Percentiles rank a stretch among this genome's conserved stretches.
Conservation (phyloP, 108 stramenopile genomes). For the Hondaea fermentalgiana region DNA sequence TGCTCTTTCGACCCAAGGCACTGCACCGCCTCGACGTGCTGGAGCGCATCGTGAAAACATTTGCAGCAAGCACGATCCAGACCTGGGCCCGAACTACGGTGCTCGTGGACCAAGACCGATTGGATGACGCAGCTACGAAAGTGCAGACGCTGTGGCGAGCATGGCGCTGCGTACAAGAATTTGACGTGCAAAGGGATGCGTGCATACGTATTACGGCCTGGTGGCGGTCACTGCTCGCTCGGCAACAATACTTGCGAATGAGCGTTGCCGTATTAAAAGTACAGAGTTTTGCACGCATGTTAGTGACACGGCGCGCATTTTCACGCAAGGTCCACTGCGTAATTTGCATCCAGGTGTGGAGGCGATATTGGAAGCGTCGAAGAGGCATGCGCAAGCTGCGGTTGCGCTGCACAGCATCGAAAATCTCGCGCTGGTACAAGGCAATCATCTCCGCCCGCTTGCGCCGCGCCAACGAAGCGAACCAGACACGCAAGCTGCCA, state of each 20-base stretch:
- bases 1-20: background rate
- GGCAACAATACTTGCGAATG: too few relatives aligned
- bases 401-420: background rate
- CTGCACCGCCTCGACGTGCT: background rate
- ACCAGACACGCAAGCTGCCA: background rate
- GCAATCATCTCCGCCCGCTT: background rate
- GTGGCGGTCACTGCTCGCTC: too few relatives aligned
- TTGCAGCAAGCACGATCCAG: background rate
- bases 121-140: too few relatives aligned
- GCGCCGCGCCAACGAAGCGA: background rate
- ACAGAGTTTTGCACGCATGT: too few relatives aligned
- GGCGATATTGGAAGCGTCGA: background rate
- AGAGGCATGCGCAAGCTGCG: background rate
- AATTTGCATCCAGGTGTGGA: background rate
- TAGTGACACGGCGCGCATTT: too few relatives aligned
- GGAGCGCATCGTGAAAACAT: background rate
- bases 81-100: background rate
- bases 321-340: too few relatives aligned
- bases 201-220: too few relatives aligned
- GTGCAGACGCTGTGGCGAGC: too few relatives aligned
- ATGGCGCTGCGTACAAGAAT: too few relatives aligned
- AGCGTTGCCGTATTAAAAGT: too few relatives aligned
- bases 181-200: too few relatives aligned
- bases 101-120: background rate
- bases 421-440: background rate